Base-by-base conservation (phyloP, 139 green algal species). In the Chlamydomonas applanata region DNA sequence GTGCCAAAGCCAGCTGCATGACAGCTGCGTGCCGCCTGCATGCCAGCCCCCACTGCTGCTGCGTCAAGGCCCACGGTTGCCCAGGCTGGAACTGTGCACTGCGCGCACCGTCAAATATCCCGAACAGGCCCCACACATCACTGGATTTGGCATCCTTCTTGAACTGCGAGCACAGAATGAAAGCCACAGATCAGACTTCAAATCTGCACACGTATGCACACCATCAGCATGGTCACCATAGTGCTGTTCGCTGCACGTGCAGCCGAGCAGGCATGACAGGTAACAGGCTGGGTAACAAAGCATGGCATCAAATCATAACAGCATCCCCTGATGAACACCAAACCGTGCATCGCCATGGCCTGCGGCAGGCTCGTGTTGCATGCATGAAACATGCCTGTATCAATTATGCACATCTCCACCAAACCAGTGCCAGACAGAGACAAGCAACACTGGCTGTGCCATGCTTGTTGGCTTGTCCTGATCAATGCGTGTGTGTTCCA, bases 41-140 rank as follows among this genome's bases (percentile, higher is more conserved):
- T 11, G 40, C 7, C 40, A 49, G 40, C 40, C 40, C 11, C 7
- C 7, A 11, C 11, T 49, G 40, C 40, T 49, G 40, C 40, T 49
- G 40, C 40, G 11, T 49, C 32, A 9, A 36, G 32, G 16, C n/a
- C 4, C 61, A 22, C 19, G n/a, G n/a, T n/a, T n/a, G n/a, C n/a
- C n/a, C n/a, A n/a, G n/a, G n/a, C n/a, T n/a, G n/a, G n/a, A n/a
- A n/a, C n/a, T n/a, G n/a, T n/a, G n/a, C n/a, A n/a, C 22, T 30
- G 1, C 2, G 34, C 82, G 81, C 71, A 97, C 94, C 94, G 75
- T 98, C 94, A 78, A 97, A 98, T 1, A 98, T 90, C 0, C 93
- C 94, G 72, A 98, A 98, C 1, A 95, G 79, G 1, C 91, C 94
- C 4, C 96, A 81, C 17, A 80, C 27, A 9, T 91, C 73, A 2